A percentile compares a stretch with the other conserved stretches of the same genome.
Evolutionary conservation across 192 early-diverging fungal species (phyloP).

Genomic region (Coemansia sp.): DNA sequence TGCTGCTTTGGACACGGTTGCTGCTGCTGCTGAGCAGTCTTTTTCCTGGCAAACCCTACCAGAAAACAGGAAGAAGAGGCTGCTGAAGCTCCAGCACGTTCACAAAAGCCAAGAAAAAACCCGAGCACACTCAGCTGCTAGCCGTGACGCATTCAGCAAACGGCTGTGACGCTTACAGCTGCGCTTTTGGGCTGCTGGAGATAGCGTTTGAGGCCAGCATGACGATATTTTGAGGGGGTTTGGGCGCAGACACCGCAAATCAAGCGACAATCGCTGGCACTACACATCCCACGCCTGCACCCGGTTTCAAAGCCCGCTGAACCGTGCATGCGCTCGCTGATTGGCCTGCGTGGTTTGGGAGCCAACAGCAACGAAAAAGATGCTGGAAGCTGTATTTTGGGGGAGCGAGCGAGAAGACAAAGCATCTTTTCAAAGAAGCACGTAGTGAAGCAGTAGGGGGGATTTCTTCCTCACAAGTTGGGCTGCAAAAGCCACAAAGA

Average conservation of each 20-base stretch:
- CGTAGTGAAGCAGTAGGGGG: not conserved
- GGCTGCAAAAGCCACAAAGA: not conserved
- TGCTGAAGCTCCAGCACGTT: too few species aligned
- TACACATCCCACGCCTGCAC: conserved; percentile 12
- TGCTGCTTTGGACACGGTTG: too few species aligned
- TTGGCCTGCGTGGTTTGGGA: not conserved
- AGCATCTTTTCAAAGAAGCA: not conserved
- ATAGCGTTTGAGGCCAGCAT: not conserved
- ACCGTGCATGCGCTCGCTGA: conserved; percentile 6
- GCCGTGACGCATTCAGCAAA: too few species aligned
- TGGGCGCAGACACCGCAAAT: conserved; percentile 12
- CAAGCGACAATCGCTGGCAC: conserved; percentile 27
- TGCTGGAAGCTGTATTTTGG: not conserved
- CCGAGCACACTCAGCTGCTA: too few species aligned
- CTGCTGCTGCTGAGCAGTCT: too few species aligned
- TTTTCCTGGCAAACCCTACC: too few species aligned
- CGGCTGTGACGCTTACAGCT: not conserved
- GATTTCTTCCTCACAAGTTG: not conserved
- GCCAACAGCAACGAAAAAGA: too few species aligned
- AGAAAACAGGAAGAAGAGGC: too few species aligned
- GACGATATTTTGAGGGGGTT: not conserved
- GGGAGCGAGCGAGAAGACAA: not conserved
- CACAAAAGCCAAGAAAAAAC: too few species aligned
- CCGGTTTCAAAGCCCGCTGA: conserved; percentile 30
- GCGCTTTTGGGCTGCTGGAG: not conserved